Base-by-base conservation (phyloP, 2,329 filamentous ascomycete genomes). In the Cladosporium sp. region DNA sequence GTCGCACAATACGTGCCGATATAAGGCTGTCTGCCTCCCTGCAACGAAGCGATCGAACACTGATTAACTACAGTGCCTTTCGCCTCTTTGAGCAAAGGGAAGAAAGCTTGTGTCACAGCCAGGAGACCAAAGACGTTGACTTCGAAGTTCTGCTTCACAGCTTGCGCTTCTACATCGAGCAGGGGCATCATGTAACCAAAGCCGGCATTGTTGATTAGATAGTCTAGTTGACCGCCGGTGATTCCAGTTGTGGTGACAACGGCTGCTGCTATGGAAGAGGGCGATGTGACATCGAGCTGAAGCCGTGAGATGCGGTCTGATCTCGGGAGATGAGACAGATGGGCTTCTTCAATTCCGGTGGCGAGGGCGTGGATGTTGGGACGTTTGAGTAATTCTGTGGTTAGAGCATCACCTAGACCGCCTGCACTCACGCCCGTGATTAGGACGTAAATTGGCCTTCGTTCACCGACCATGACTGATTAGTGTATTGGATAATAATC, bases 191-290 rank as follows among this genome's bases (percentile, higher is more conserved):
- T 70, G 19, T 65, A 62, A 2, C 69, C 70, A 2, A 66, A 66
- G 0, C 76, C 77, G 0, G 78, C 78, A 58, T 80, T 80, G 66
- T 81, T 79, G 60, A 79, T 64, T 1, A 81, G 68, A 35, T 81
- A 66, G 58, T 81, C 77, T 8, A 80, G 65, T 61, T 68, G 60
- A 7, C 64, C 62, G 44, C 71, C 72, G 0, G 64, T 60, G 13
- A 60, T 32, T 9, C 67, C 60, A 4, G 58, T 40, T 3, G 78
- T 66, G 7, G 64, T 47, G 10, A 63, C 58, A 1, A 71, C 73
- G 4, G 73, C 73, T 0, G 55, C 36, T 12, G 69, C 64, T 7
- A 79, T 73, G 9, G 68, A 74, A 1, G 66, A 58, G 25, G 68
- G 57, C 25, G 71, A 68, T 0, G 74, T 75, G 10, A 81, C 71